A percentile compares a stretch with the other conserved stretches of the same genome.
phyloP scores from a whole-genome alignment of 176 grass and related monocot genomes.

The Carex pumila region DNA sequence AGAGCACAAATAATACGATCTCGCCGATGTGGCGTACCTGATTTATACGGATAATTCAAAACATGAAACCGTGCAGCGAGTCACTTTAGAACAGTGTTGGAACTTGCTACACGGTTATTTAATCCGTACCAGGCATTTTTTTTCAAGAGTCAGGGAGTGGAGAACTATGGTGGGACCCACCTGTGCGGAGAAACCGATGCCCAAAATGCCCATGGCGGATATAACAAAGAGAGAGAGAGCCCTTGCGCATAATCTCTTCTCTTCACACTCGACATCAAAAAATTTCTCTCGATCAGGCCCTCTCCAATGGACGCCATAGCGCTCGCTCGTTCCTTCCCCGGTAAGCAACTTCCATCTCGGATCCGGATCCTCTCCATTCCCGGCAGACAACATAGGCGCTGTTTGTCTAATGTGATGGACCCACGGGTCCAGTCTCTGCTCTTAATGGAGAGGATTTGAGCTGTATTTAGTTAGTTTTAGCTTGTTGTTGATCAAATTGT shows the following conservation, averaged over 20 bases:
- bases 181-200: not conserved
- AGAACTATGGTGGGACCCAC: not conserved
- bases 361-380: constrained; percentile 1
- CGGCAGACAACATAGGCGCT: not conserved
- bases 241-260: not conserved
- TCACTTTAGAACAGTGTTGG: not conserved
- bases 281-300: not conserved
- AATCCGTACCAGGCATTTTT: not conserved
- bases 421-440: not conserved
- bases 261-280: not conserved
- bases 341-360: not conserved
- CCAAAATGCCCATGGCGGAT: constrained; percentile 14
- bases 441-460: not conserved
- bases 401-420: not conserved
- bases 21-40: not conserved
- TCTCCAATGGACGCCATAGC: constrained; percentile 8
- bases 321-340: not conserved
- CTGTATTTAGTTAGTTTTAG: not conserved
- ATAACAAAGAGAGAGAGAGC: not conserved
- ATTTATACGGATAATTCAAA: not conserved
- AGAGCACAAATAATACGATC: too few species aligned
- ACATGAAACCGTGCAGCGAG: not conserved
- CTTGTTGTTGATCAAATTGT: not conserved
- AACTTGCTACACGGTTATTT: not conserved
- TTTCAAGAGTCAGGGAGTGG: not conserved